These are phyloP conservation scores for Pythium myriotylum DNA, from an alignment of 352 stramenopile genomes.

Conservation along the genomic window DNA sequence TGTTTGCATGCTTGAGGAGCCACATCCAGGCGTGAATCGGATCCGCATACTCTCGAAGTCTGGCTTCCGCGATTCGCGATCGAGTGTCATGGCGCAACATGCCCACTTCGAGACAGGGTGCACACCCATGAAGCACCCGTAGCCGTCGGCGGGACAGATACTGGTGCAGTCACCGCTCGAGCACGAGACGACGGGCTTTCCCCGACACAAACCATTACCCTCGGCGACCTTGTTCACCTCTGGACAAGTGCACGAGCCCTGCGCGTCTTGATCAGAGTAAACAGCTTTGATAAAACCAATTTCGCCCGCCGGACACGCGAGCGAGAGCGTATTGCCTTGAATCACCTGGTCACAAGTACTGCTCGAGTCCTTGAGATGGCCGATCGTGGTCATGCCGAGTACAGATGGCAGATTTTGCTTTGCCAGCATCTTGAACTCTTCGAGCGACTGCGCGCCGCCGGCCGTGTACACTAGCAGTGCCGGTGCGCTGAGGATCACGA, in stretches of 20 bases:
- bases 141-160: conserved; percentile 44
- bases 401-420: conserved; percentile 70
- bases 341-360: conserved; percentile 71
- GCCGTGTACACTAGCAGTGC: conserved; percentile 67
- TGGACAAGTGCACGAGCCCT: conserved; percentile 69
- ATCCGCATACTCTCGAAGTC: conserved; percentile 65
- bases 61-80: conserved; percentile 34
- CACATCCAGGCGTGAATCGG: conserved; percentile 40
- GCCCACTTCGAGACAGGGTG: conserved; percentile 65
- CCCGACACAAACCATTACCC: conserved; percentile 54
- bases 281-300: conserved; percentile 80
- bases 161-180: conserved; percentile 28
- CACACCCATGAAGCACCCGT: conserved; percentile 66
- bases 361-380: conserved; percentile 68
- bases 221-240: conserved; percentile 68
- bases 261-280: conserved; percentile 63
- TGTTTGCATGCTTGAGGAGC: conserved; percentile 45
- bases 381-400: conserved; percentile 81
- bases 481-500: conserved; percentile 65
- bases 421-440: conserved; percentile 61
- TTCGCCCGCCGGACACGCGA: conserved; percentile 68
- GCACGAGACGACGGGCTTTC: conserved; percentile 30
- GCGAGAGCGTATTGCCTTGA: conserved; percentile 46
- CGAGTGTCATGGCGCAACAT: conserved; percentile 58
- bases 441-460: conserved; percentile 53